Conservation (phyloP, 208 protist species). For the Histomonas meleagridis region DNA sequence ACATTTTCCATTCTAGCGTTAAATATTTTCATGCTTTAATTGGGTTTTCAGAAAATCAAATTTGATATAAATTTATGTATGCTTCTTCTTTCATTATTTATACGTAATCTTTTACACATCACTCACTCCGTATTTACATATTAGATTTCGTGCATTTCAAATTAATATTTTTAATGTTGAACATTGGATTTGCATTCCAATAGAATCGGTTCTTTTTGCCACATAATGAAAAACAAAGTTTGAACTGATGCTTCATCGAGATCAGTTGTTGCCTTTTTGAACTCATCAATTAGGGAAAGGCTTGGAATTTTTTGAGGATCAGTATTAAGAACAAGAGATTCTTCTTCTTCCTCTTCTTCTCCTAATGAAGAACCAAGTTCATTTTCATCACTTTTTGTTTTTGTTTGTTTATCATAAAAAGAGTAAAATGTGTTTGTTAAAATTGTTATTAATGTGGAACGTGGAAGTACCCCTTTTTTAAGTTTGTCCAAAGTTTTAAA, state of each 20-base stretch:
- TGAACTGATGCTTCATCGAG: not conserved
- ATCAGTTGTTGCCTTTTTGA: not conserved
- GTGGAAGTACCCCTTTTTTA: not conserved
- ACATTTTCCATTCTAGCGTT: too few species aligned
- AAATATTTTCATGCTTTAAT: too few species aligned
- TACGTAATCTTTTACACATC: too few species aligned
- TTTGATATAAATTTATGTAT: too few species aligned
- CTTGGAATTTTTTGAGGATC: not conserved
- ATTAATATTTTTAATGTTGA: too few species aligned
- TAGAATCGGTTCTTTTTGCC: slow-evolving; percentile 4
- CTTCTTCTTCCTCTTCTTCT: not conserved
- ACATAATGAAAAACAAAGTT: slow-evolving; percentile 29
- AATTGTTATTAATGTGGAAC: not conserved
- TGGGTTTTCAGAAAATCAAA: too few species aligned
- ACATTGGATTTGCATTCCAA: not conserved
- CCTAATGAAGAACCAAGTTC: too few species aligned
- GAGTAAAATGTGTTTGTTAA: not conserved
- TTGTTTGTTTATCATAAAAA: not conserved
- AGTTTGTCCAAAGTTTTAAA: not conserved
- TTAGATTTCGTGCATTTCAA: too few species aligned
- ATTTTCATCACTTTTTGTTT: not conserved
- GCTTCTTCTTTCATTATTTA: too few species aligned
- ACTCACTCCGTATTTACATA: too few species aligned
- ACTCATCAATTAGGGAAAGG: not conserved
- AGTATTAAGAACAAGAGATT: not conserved